A percentile compares a stretch with the other conserved stretches of the same genome.
Evolutionary conservation across 2,329 filamentous ascomycete species (phyloP).

Genomic region (Mariannaea sp.): DNA sequence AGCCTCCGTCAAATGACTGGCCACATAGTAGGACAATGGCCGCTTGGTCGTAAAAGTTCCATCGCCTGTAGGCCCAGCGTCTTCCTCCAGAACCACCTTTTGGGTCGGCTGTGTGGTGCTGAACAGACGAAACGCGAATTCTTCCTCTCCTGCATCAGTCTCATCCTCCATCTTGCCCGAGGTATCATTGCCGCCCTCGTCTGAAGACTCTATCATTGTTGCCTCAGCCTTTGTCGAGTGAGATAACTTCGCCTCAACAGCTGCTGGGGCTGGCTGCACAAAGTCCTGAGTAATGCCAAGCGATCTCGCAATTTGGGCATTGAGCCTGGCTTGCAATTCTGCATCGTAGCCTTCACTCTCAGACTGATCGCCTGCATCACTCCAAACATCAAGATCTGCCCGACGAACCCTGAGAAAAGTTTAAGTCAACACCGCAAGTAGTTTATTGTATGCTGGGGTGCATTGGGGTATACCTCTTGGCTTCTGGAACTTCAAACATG

Average conservation of each 20-base stretch:
- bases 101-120: constrained; percentile 49
- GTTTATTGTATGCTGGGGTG: background rate
- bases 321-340: constrained; percentile 50
- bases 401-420: constrained; percentile 57
- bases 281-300: constrained; percentile 47
- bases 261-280: constrained; percentile 1
- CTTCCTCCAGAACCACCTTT: constrained; percentile 57
- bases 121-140: constrained; percentile 65
- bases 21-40: constrained; percentile 57
- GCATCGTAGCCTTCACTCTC: constrained; percentile 43
- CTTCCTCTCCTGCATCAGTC: constrained; percentile 36
- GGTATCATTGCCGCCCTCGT: constrained; percentile 19
- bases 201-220: constrained; percentile 9
- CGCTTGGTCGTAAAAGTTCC: constrained; percentile 44
- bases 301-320: constrained; percentile 54
- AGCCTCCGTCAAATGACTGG: constrained; percentile 43
- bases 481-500: constrained; percentile 41
- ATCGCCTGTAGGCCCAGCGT: constrained; percentile 45
- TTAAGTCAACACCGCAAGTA: constrained; percentile 14
- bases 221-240: constrained; percentile 3
- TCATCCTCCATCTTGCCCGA: constrained; percentile 33
- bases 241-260: constrained; percentile 1
- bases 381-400: constrained; percentile 54
- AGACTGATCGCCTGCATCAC: constrained; percentile 33
- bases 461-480: constrained; percentile 38